Base-by-base conservation (phyloP, 2,329 filamentous ascomycete species). In the Neonectria sp. region DNA sequence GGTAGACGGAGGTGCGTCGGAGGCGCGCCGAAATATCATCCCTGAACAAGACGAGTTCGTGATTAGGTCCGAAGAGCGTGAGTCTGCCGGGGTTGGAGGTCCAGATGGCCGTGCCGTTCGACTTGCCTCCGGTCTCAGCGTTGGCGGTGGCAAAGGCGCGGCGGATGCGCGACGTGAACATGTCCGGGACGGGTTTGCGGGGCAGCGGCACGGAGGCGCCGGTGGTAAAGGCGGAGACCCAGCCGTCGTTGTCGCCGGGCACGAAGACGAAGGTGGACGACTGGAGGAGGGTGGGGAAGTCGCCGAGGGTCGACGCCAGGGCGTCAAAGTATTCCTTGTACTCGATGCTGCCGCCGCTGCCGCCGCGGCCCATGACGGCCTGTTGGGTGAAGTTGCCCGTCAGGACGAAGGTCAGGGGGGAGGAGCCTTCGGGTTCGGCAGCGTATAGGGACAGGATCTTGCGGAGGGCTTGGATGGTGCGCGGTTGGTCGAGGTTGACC, bases 241-340 rank as follows among this genome's bases (percentile, higher is more conserved):
- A 99, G n/a, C 94, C 95, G 79, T 99, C 96, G 78, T 98, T 97
- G 81, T 98, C 95, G 33, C 96, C 96, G 0, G 96, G 96, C 0
- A 98, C 93, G 77, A 99, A 97, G 35, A 97, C 86, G 79, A 98
- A 97, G 0, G 93, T 95, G 6, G 93, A 92, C 29, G 89, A 88
- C 63, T 92, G 91, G 49, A 98, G 87, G 15, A 99, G 87, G 1
- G 88, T 86, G 3, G 94, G 94, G 76, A 94, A 98, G 72, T 98
- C 95, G 8, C 93, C 87, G 6, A 99, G 86, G 1, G 94, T 88
- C 2, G 91, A 90, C 3, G 96, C 95, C 13, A 99, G 88, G 9
- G 91, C 90, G 81, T 99, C 95, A 79, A 98, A 98, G 78, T 93
- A 92, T 81, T 98, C 96, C 83, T 98, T 98, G 84, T 97, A 98